Evolutionary conservation across 2,329 filamentous ascomycete species (phyloP), one percentile per base, ranked within the genome.

Genomic region (Xylariaceae sp.): DNA sequence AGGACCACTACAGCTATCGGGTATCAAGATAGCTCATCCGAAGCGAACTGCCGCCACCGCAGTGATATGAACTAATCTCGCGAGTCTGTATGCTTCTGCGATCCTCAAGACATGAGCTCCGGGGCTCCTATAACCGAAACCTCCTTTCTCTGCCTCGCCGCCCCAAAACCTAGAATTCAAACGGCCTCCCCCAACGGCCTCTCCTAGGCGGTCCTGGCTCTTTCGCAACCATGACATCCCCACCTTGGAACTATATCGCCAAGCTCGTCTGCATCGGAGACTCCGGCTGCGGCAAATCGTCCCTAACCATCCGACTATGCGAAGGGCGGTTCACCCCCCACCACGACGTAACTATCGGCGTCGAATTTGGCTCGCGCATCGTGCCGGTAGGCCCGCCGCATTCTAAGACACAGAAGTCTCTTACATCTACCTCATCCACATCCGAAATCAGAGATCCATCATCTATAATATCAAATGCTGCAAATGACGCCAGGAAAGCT

Each of bases 211-310:
- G 51, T 35, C 42, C 47, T 29, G 29, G 30, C 41, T 34, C 51
- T 35, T 37, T 27, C 30, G 2, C 32, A 19, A 61, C 64, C 70
- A 84, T 84, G 80, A 79, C 80, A 68, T 71, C 78, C 60, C 81
- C 85, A 67, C 87, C 90, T 73, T 97, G 92, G 92, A 91, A 97
- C 77, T 97, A 95, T 78, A 99, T 97, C 70, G 91, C 92, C 72
- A 99, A 99, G 75, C 89, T 99, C 66, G 92, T 97, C 69, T 95
- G 90, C 76, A 91, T 99, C 68, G 94, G 94, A 72, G 94, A 97
- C 76, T 94, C 88, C 45, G 94, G 91, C 70, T 95, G 90, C 70
- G 94, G 94, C 68, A 99, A 99, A 79, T 95, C 90, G 59, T 84
- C 89, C 73, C 83, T 96, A 64, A 96, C 91, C 54, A 91, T 96